Percentiles rank a stretch among this genome's conserved stretches.
Evolutionary conservation across 169 alveolate species (phyloP).

Genomic region (Plasmodium inui): DNA sequence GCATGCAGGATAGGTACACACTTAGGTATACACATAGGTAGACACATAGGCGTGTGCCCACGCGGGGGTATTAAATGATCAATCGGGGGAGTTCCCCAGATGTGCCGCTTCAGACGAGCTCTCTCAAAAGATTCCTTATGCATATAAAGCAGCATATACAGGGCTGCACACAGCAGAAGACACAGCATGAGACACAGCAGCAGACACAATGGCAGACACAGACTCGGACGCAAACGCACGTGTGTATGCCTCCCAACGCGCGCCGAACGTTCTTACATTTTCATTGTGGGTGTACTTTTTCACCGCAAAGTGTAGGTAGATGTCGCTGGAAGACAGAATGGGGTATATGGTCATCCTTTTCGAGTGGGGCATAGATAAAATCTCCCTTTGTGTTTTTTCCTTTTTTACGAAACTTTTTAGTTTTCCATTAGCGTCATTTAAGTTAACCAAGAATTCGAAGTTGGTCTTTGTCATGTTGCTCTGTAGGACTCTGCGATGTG

Average conservation of each 20-base stretch:
- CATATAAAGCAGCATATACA: neutral
- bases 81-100: neutral
- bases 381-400: slow-evolving; percentile 14
- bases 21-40: neutral
- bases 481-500: slow-evolving; percentile 29
- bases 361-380: slow-evolving; percentile 56
- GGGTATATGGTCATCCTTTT: slow-evolving; percentile 69
- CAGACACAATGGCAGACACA: no score
- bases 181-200: no score
- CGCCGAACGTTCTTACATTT: slow-evolving; percentile 10
- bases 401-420: slow-evolving; percentile 46
- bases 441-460: slow-evolving; percentile 42
- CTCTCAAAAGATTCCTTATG: neutral
- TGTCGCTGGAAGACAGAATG: slow-evolving; percentile 50
- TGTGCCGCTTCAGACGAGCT: neutral
- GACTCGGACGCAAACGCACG: neutral
- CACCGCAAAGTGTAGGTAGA: slow-evolving; percentile 62
- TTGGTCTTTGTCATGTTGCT: slow-evolving; percentile 33
- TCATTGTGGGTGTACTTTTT: slow-evolving; percentile 69
- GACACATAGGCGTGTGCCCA: neutral
- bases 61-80: neutral
- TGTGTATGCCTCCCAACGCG: neutral
- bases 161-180: neutral
- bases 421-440: slow-evolving; percentile 43
- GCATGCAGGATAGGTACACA: neutral